These are phyloP conservation scores for Citrus medica DNA, from an alignment of 345 rosid species.

Conservation along the genomic window DNA sequence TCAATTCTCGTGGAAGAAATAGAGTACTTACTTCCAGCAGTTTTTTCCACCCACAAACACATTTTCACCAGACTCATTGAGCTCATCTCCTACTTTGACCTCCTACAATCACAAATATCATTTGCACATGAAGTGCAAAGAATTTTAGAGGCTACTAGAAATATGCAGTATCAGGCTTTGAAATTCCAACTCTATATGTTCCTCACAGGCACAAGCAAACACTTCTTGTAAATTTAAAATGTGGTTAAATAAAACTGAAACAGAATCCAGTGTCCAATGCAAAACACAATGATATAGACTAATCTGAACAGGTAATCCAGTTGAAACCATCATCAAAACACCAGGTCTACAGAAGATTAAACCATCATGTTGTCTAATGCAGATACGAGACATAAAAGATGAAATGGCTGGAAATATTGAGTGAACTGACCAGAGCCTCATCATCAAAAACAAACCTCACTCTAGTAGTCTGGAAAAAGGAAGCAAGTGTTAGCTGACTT, in stretches of 20 bases:
- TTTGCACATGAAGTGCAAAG: neutral
- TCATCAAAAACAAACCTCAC: conserved; percentile 70
- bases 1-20: neutral
- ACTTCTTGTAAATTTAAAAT: neutral
- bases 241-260: neutral
- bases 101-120: conserved; percentile 36
- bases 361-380: neutral
- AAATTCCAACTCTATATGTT: neutral
- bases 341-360: neutral
- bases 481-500: conserved; percentile 18
- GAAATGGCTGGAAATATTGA: neutral
- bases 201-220: neutral
- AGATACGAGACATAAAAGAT: neutral
- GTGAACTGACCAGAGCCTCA: conserved; percentile 59
- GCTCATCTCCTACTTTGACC: conserved; percentile 68
- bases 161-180: neutral
- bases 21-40: conserved; percentile 65
- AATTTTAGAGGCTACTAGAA: neutral
- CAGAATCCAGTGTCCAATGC: neutral
- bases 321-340: neutral
- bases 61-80: conserved; percentile 68
- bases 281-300: neutral
- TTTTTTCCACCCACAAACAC: conserved; percentile 74
- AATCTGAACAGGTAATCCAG: neutral
- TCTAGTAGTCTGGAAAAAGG: conserved; percentile 56